These are phyloP conservation scores for Capsicum pubescens DNA, from an alignment of 257 asterid species.

Conservation along the genomic window DNA sequence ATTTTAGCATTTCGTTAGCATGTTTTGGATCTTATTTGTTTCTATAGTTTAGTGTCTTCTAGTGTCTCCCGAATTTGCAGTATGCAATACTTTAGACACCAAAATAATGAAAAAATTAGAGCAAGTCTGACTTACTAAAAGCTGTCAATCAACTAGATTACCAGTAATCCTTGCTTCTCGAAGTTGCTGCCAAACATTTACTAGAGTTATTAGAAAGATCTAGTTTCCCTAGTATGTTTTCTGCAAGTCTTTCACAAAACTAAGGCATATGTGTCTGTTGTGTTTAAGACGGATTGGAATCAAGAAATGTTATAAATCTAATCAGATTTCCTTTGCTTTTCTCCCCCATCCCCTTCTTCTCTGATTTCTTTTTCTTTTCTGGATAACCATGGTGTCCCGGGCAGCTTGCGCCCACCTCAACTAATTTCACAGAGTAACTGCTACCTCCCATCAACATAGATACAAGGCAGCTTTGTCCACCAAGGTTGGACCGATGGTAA, in stretches of 20 bases:
- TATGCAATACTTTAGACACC: neutral
- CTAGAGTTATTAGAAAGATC: neutral
- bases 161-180: neutral
- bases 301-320: neutral
- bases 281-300: slow-evolving; percentile 2
- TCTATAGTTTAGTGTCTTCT: neutral
- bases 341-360: neutral
- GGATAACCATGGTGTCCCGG: neutral
- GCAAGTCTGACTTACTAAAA: slow-evolving; percentile 6
- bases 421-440: too few species aligned
- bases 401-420: too few species aligned
- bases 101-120: slow-evolving; percentile 15
- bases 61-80: neutral
- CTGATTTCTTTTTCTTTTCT: neutral
- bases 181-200: neutral
- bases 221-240: neutral
- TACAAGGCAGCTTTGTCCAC: too few species aligned
- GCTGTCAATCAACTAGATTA: neutral
- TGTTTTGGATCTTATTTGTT: neutral
- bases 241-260: neutral
- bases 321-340: neutral
- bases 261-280: neutral
- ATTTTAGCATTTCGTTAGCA: neutral
- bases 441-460: too few species aligned
- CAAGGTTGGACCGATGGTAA: too few species aligned